Conservation (phyloP, 2,329 filamentous ascomycete genomes). For the Botrytis pseudocinerea region DNA sequence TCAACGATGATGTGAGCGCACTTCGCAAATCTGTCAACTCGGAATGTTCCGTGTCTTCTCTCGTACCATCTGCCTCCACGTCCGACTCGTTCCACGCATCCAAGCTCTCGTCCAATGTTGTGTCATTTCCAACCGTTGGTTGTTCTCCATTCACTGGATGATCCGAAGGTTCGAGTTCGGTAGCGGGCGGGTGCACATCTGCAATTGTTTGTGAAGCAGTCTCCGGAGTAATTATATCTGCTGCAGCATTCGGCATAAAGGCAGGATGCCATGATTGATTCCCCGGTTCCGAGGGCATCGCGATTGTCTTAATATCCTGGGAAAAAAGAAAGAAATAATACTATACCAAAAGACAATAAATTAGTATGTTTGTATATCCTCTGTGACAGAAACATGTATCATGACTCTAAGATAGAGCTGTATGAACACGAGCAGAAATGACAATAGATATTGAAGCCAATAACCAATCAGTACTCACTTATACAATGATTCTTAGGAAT, state of each 20-base stretch:
- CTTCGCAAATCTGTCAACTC: constrained; percentile 33
- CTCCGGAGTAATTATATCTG: constrained; percentile 31
- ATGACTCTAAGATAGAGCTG: neutral
- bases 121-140: neutral
- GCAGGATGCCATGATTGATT: constrained; percentile 54
- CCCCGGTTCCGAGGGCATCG: constrained; percentile 48
- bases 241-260: constrained; percentile 49
- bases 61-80: neutral
- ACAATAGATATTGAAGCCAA: neutral
- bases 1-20: constrained; percentile 36
- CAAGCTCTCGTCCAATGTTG: neutral
- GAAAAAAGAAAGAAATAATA: constrained; percentile 38
- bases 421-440: neutral
- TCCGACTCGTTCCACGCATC: constrained; percentile 6
- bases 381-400: neutral
- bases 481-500: constrained; percentile 32
- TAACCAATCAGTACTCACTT: constrained; percentile 26
- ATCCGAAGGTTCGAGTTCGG: neutral
- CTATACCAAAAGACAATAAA: constrained; percentile 20
- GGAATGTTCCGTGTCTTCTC: constrained; percentile 28
- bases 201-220: constrained; percentile 11
- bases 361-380: neutral
- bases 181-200: constrained; percentile 8
- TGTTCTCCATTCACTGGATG: neutral
- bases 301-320: constrained; percentile 24